Conservation (phyloP, 169 alveolate species). For the Cryptosporidium andersoni region DNA sequence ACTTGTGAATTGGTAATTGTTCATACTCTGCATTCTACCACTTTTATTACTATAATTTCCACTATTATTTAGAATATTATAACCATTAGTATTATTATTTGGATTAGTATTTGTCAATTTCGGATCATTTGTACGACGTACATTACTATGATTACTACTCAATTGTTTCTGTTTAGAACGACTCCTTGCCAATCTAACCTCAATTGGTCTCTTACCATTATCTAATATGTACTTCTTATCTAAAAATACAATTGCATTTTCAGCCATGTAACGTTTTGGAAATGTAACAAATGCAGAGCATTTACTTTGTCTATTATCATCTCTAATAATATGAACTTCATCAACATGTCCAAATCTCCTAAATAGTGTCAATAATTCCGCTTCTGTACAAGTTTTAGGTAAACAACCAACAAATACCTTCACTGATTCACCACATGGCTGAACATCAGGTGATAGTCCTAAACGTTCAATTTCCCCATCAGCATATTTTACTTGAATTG, state of each 20-base stretch:
- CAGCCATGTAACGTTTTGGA: conserved; percentile 58
- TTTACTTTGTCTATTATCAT: conserved; percentile 55
- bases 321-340: conserved; percentile 62
- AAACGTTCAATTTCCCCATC: conserved; percentile 66
- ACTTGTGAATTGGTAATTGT: neutral
- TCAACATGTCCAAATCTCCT: conserved; percentile 65
- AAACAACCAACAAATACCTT: conserved; percentile 70
- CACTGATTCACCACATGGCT: conserved; percentile 68
- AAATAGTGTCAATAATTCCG: conserved; percentile 22
- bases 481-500: conserved; percentile 68
- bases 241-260: conserved; percentile 56
- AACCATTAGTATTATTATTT: neutral
- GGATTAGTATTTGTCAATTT: neutral
- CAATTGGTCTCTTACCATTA: conserved; percentile 64
- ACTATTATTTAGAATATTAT: neutral
- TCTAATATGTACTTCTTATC: conserved; percentile 59
- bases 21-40: neutral
- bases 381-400: conserved; percentile 67
- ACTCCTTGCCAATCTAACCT: conserved; percentile 57
- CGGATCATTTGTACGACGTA: neutral
- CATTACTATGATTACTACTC: neutral
- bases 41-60: neutral
- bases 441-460: conserved; percentile 68
- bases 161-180: conserved; percentile 45
- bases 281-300: conserved; percentile 69